A percentile compares a stretch with the other conserved stretches of the same genome.
Conservation (phyloP, 139 green algal species). For the Chlamydomonas sp. region DNA sequence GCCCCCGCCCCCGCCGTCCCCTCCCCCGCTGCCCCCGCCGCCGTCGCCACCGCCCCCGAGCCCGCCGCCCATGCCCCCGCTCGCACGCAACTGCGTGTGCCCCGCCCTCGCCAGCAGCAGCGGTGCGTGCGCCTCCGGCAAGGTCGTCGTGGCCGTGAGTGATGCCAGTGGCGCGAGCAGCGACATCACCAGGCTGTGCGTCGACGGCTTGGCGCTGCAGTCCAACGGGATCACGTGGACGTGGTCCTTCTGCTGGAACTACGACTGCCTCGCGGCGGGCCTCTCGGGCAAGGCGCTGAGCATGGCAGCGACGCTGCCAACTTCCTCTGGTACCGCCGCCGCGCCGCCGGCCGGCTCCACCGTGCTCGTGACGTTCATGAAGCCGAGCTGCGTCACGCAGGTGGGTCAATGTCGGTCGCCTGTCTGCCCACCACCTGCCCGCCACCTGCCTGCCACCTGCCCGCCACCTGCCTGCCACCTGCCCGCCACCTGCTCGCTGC, state of each 20-base stretch:
- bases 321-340: background rate
- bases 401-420: too few species aligned
- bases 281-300: background rate
- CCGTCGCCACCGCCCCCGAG: background rate
- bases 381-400: background rate
- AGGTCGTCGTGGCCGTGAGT: conserved; percentile 3
- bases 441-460: too few species aligned
- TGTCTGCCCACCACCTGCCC: too few species aligned
- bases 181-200: too few species aligned
- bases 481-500: too few species aligned
- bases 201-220: too few species aligned
- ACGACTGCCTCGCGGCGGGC: background rate
- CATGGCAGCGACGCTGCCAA: background rate
- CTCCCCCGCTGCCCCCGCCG: background rate
- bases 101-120: background rate
- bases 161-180: too few species aligned
- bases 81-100: background rate
- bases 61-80: conserved; percentile 1
- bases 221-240: too few species aligned
- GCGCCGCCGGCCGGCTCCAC: background rate
- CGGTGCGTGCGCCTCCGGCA: background rate
- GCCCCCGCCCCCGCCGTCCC: background rate
- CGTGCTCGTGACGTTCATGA: conserved; percentile 6
- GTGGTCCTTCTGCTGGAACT: conserved; percentile 5
- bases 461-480: too few species aligned